Conservation (phyloP, 306 rosid species). For the Lupinus albus region DNA sequence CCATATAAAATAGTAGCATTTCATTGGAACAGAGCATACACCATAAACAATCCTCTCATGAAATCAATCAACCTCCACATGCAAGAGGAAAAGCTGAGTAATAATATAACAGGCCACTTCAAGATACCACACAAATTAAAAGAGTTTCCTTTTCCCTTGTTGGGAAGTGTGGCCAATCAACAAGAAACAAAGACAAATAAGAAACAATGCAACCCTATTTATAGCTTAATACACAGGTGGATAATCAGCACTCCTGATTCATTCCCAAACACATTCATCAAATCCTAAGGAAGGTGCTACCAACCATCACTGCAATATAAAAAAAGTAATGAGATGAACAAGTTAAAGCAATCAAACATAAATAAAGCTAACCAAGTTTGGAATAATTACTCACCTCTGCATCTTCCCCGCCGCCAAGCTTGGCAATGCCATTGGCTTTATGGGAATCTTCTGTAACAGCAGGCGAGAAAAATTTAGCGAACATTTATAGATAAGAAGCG, state of each 20-base stretch:
- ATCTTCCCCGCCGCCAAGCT: constrained; percentile 62
- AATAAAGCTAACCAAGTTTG: constrained; percentile 2
- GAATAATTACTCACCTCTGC: constrained; percentile 60
- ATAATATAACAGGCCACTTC: constrained; percentile 52
- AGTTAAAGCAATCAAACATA: constrained; percentile 28
- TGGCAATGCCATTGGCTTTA: constrained; percentile 70
- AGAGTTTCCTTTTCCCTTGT: constrained; percentile 49
- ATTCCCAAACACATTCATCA: constrained; percentile 48
- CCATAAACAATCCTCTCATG: constrained; percentile 48
- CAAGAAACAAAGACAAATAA: constrained; percentile 37
- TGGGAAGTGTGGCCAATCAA: constrained; percentile 39
- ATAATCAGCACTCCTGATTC: constrained; percentile 47
- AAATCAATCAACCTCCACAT: constrained; percentile 46
- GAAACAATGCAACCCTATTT: constrained; percentile 56
- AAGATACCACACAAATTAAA: constrained; percentile 57
- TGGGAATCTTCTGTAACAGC: constrained; percentile 69
- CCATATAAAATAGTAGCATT: constrained; percentile 42
- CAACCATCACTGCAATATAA: constrained; percentile 56
- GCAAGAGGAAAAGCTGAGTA: constrained; percentile 48
- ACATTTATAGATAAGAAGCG: constrained; percentile 17
- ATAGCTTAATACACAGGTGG: constrained; percentile 55
- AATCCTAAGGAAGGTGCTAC: constrained; percentile 35
- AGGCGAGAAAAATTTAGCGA: constrained; percentile 13
- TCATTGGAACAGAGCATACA: constrained; percentile 50
- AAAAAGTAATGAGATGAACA: constrained; percentile 7